Conservation (phyloP, 345 rosid genomes). For the Populus davidiana region DNA sequence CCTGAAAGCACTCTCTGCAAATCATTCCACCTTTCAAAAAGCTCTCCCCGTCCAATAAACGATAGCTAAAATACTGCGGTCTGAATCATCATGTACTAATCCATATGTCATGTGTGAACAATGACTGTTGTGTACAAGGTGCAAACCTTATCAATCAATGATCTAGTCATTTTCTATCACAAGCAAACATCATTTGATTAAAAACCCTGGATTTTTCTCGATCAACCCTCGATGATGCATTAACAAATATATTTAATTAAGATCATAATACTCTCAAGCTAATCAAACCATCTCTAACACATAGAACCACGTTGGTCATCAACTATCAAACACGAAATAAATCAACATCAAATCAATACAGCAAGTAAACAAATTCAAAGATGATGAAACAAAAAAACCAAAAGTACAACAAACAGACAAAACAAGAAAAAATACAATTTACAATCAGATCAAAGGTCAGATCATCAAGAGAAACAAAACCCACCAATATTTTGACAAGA, state of each 20-base stretch:
- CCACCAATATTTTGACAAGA: constrained; percentile 13
- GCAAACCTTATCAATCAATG: constrained; percentile 5
- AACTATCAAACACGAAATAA: neutral
- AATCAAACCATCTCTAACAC: constrained; percentile 2
- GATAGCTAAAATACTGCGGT: neutral
- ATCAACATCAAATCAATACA: neutral
- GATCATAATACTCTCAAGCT: neutral
- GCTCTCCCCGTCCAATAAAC: neutral
- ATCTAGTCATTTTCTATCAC: neutral
- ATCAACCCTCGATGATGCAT: neutral
- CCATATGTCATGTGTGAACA: too few relatives aligned
- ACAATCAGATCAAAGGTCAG: constrained; percentile 33
- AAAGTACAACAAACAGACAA: constrained; percentile 13
- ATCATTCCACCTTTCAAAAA: neutral
- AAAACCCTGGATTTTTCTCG: neutral
- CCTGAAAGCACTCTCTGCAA: neutral
- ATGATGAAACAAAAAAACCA: constrained; percentile 9
- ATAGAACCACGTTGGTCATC: neutral
- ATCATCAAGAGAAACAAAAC: constrained; percentile 18
- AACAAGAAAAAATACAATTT: neutral
- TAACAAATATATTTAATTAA: neutral
- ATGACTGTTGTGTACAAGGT: neutral
- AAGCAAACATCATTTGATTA: neutral
- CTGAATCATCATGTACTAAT: neutral
- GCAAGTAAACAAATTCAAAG: neutral